Percentiles rank a stretch among this genome's conserved stretches.
phyloP scores from a whole-genome alignment of 805 yeast species.

The Kuraishia capsulata region DNA sequence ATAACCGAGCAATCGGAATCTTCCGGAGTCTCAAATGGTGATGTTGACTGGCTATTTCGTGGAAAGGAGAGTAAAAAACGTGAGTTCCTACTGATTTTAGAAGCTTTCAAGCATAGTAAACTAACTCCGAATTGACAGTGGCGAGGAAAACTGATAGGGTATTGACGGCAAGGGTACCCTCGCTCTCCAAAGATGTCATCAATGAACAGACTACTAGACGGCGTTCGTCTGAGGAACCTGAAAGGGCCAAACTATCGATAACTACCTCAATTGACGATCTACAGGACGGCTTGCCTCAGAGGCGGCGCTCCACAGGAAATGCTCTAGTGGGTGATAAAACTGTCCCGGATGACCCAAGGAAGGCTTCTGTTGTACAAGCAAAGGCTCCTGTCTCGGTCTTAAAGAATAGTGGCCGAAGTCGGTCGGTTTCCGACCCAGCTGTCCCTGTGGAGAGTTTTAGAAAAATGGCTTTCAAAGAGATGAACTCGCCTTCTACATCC shows the following conservation, averaged over 20 bases:
- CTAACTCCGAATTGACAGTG: no score
- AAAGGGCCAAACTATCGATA: no score
- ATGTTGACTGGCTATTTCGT: constrained; percentile 78
- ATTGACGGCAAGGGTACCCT: not conserved
- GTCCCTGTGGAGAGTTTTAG: not conserved
- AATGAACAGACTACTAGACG: not conserved
- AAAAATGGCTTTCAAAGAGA: not conserved
- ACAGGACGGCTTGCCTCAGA: not conserved
- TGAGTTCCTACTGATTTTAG: no score
- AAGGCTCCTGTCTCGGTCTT: not conserved
- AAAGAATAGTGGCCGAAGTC: not conserved
- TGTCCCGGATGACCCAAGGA: not conserved
- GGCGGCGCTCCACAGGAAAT: not conserved
- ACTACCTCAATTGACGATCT: not conserved
- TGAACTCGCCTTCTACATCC: not conserved
- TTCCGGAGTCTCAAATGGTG: constrained; percentile 59
- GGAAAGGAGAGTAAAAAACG: constrained; percentile 55
- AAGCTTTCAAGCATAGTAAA: no score
- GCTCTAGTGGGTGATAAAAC: not conserved
- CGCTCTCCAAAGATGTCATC: not conserved
- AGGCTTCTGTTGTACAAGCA: not conserved
- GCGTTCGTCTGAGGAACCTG: not conserved
- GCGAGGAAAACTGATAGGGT: not conserved
- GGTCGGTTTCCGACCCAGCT: not conserved
- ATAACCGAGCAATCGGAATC: not conserved